phyloP scores from a whole-genome alignment of 1,284 basidiomycete species.

The Marasmius tenuissimus region DNA sequence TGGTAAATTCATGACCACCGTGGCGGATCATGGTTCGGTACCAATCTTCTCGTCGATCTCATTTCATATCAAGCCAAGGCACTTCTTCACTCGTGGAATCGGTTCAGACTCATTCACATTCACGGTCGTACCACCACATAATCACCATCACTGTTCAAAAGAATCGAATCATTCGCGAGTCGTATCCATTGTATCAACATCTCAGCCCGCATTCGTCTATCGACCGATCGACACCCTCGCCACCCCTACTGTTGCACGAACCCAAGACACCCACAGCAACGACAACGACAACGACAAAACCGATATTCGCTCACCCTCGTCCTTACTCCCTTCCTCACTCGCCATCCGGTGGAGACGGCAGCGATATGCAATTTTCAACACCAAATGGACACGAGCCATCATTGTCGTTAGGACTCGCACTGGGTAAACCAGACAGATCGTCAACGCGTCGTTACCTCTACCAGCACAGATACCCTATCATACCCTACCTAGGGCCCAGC shows the following conservation, averaged over 20 bases:
- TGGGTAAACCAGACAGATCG: conserved; percentile 30
- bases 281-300: background rate
- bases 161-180: background rate
- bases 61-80: too few species aligned
- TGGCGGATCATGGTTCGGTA: too few species aligned
- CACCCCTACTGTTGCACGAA: background rate
- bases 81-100: too few species aligned
- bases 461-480: conserved; percentile 45
- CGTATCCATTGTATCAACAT: background rate
- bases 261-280: background rate
- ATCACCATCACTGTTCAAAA: background rate
- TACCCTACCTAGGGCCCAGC: conserved; percentile 31
- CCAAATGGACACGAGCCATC: background rate
- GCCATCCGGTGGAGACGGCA: background rate
- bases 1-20: too few species aligned
- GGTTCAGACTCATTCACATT: background rate
- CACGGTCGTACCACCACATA: background rate
- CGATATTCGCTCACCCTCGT: conserved; percentile 11
- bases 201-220: background rate
- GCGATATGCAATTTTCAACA: background rate
- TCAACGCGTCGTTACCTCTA: conserved; percentile 47
- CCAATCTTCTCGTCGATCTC: too few species aligned
- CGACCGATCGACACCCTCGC: background rate
- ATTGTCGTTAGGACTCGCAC: background rate
- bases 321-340: conserved; percentile 16